A percentile compares a stretch with the other conserved stretches of the same genome.
These are phyloP conservation scores for Suillus fuscotomentosus DNA, from an alignment of 768 basidiomycete genomes.

Conservation along the genomic window DNA sequence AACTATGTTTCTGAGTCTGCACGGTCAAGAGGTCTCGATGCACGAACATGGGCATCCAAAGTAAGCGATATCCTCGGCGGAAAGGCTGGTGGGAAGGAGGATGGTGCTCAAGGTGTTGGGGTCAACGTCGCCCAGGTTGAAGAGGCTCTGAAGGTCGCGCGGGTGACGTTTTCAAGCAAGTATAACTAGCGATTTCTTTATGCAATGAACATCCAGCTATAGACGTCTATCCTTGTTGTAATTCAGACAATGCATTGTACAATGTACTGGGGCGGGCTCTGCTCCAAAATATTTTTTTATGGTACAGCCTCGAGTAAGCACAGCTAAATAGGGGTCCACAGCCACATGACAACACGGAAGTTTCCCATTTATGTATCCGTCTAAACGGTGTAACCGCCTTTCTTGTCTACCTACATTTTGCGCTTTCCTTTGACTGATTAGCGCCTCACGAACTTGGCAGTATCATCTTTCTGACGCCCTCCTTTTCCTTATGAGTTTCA, in stretches of 20 bases:
- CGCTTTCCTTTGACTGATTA: not conserved
- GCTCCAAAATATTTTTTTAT: not conserved
- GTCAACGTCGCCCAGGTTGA: conserved; percentile 55
- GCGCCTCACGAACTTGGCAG: not conserved
- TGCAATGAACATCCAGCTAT: not conserved
- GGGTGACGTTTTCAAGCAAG: conserved; percentile 33
- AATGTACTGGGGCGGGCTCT: not conserved
- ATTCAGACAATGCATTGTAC: not conserved
- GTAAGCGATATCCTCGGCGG: conserved; percentile 84
- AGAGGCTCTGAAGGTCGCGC: conserved; percentile 65
- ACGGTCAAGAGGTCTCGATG: conserved; percentile 72
- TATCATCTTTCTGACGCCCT: conserved; percentile 1
- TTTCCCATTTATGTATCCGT: not conserved
- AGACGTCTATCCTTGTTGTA: not conserved
- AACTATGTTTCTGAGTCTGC: conserved; percentile 72
- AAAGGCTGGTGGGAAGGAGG: conserved; percentile 97
- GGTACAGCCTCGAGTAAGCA: not conserved
- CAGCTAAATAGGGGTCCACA: conserved; percentile 1
- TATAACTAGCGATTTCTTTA: conserved; percentile 4
- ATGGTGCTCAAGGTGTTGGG: conserved; percentile 88
- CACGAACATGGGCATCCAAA: conserved; percentile 82
- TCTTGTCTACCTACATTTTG: not conserved
- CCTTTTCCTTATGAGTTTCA: conserved; percentile 47
- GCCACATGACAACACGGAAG: not conserved
- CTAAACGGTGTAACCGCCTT: not conserved